phyloP scores from a whole-genome alignment of 495 filamentous ascomycete species.

The Penicillium lividum region DNA sequence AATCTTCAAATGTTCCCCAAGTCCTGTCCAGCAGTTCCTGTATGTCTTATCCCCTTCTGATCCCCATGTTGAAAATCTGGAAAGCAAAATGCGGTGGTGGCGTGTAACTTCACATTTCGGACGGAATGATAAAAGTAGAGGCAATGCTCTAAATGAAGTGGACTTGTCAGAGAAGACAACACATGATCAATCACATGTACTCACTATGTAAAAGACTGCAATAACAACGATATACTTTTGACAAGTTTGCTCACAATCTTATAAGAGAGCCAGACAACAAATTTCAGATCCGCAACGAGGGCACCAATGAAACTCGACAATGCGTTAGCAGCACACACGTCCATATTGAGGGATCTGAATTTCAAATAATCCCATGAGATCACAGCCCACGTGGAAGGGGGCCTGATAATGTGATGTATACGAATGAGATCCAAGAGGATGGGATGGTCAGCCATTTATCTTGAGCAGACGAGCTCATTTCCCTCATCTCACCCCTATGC shows the following conservation, averaged over 20 bases:
- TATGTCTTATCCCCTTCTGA: background rate
- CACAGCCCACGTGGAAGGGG: background rate
- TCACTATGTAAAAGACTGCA: background rate
- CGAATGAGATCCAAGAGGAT: background rate
- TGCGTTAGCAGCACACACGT: background rate
- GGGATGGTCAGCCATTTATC: background rate
- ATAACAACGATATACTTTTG: conserved; percentile 1
- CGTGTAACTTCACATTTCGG: background rate
- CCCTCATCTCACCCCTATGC: background rate
- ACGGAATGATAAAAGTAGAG: background rate
- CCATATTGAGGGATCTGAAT: background rate
- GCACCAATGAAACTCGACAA: background rate
- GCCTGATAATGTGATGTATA: background rate
- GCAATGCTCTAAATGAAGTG: too few species aligned
- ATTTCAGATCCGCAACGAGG: conserved; percentile 12
- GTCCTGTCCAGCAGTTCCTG: background rate
- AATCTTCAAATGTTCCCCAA: background rate
- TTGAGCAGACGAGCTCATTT: background rate
- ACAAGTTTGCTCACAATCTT: conserved; percentile 21
- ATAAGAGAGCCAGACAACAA: conserved; percentile 22
- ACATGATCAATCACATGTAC: background rate
- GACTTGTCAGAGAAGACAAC: too few species aligned
- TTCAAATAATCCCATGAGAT: background rate
- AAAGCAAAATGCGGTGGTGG: background rate
- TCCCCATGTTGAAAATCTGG: background rate